Evolutionary conservation across 306 rosid genomes (phyloP), one percentile per base, ranked within the genome.

Genomic region (Hylodesmum podocarpum): DNA sequence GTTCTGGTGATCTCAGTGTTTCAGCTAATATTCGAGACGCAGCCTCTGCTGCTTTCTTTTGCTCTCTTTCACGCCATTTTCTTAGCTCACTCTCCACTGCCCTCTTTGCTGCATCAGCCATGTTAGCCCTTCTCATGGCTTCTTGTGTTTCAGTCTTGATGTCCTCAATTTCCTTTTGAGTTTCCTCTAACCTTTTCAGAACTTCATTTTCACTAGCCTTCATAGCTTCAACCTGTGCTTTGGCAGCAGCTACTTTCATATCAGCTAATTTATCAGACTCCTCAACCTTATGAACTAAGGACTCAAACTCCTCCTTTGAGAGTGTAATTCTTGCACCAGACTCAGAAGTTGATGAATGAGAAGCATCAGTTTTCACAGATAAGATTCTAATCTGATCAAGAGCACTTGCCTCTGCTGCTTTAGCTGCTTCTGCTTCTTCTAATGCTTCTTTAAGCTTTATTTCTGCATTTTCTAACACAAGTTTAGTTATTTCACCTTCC

Each of bases 91-190:
- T 90, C 82, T 93, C 96, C 75, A 93, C 96, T 0, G 91, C 96
- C 61, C 73, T 93, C 86, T 86, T 93, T 49, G 98, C 98, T 41
- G 96, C 96, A 80, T 90, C 98, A 29, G 92, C 98, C 91, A 82
- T 93, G 74, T 84, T 86, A 0, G 98, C 98, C 68, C 73, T 86
- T 88, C 85, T 90, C 82, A 64, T 39, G 37, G 94, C 85, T 47
- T 79, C 94, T 57, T 74, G 84, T 1, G 94, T 86, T 5, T 87
- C 86, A 21, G 80, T 66, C 81, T 90, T 90, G 85, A 86, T 83
- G 47, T 87, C 90, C 57, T 87, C 89, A 3, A 87, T 89, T 80
- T 93, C 98, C 85, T 90, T 90, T 78, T 43, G 81, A 72, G 76
- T 79, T 65, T 85, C 78, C 76, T 89, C 90, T 62, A 93, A 70